phyloP scores from a whole-genome alignment of 2,329 filamentous ascomycete species.

The Berkeleyomyces basicola region DNA sequence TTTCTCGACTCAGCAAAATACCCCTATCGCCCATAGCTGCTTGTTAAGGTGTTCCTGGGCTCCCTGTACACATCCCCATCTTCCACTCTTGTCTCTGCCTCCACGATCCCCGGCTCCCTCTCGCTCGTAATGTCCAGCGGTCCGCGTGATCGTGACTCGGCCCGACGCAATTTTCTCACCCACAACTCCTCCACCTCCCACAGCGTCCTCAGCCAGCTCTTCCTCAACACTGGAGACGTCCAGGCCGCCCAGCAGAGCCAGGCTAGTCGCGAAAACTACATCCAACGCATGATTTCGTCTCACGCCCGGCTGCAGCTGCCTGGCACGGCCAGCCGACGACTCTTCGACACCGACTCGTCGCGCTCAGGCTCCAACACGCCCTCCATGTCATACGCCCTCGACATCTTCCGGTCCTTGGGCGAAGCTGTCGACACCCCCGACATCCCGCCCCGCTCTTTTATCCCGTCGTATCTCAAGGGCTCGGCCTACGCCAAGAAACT shows the following conservation, averaged over 20 bases:
- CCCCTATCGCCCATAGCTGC: too few relatives aligned
- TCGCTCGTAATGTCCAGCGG: constrained; percentile 2
- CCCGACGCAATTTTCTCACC: neutral
- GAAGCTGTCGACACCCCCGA: constrained; percentile 16
- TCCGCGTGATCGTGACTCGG: neutral
- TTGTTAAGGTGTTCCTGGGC: neutral
- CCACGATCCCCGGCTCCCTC: neutral
- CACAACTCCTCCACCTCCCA: neutral
- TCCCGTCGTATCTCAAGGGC: constrained; percentile 65
- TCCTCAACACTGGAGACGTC: neutral
- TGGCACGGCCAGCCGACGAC: neutral
- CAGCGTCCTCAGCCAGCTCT: neutral
- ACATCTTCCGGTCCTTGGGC: constrained; percentile 27
- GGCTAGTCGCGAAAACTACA: neutral
- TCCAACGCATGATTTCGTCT: neutral
- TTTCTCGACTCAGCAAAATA: neutral
- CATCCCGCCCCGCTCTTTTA: constrained; percentile 33
- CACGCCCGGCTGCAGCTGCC: neutral
- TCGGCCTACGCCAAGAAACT: constrained; percentile 66
- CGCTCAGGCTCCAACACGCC: constrained; percentile 20
- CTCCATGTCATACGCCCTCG: constrained; percentile 36
- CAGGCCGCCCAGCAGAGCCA: neutral
- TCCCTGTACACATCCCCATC: neutral
- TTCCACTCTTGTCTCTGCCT: neutral
- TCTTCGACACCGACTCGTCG: neutral